Evolutionary conservation across 73 alveolate species (phyloP), one percentile per base, ranked within the genome.

Genomic region (Loxodes magnus): DNA sequence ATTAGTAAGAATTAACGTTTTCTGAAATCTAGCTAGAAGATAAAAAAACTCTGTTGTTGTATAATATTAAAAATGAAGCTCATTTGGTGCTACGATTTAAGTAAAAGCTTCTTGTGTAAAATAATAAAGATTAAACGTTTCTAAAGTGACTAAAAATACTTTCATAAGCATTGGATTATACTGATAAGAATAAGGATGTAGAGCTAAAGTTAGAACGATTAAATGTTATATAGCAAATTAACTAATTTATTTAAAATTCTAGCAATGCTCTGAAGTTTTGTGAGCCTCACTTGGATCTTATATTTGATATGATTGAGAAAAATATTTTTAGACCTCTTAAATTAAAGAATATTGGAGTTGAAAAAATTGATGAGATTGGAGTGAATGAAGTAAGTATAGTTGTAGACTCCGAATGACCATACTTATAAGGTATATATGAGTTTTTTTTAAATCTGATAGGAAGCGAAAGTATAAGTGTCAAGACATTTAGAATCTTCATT

Each of bases 321-420:
- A 81, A 81, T 59, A 75, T 85, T 44, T 85, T 85, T 77, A 56
- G 96, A 39, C 94, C 94, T 38, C 76, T 85, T 20, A 88, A 87
- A 14, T 71, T 67, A 43, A 56, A 72, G 27, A 84, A 84, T 43
- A 77, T 63, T 43, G 15, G 56, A 28, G 81, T 64, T 17, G 58
- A 69, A 6, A 46, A 46, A 46, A 2, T 24, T 1, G 60, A 38
- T 5, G 77, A 69, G 49, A n/a, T n/a, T n/a, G 83, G 83, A n/a
- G 56, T 43, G 49, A 76, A 69, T 50, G 83, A 69, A 7, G 59
- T 25, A 16, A 41, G 27, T 7, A 24, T 22, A 0, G 16, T 10
- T 20, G n/a, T 57, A 37, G 83, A 79, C 55, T 88, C 89, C 6
- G 78, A 74, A 4, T 79, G 93, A 86, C 69, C 83, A 12, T 84